phyloP scores from a whole-genome alignment of 371 early-diverging fungal species.

The Synchytrium microbalum region DNA sequence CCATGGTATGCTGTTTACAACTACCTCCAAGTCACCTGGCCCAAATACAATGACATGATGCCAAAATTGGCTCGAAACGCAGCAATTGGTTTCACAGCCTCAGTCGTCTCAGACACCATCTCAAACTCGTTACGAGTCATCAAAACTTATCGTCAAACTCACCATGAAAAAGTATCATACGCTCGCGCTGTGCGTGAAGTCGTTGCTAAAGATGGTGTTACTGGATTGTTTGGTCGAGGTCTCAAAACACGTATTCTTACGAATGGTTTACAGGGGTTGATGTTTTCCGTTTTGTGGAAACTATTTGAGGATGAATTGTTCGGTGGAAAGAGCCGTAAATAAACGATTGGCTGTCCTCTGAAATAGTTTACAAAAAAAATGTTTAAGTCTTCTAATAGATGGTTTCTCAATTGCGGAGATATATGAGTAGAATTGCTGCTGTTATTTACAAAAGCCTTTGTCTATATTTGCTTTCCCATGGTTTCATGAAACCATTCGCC shows the following conservation, averaged over 20 bases:
- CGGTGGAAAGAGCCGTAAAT: no score
- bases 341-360: no score
- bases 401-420: no score
- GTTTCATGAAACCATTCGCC: no score
- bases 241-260: constrained; percentile 29
- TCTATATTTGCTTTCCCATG: no score
- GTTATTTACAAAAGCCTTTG: no score
- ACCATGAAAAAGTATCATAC: constrained; percentile 21
- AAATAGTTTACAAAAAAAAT: no score
- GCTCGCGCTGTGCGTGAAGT: constrained; percentile 23
- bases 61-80: constrained; percentile 27
- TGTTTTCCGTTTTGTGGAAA: constrained; percentile 23
- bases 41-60: not conserved
- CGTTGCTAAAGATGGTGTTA: constrained; percentile 30
- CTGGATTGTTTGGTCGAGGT: constrained; percentile 32
- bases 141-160: constrained; percentile 33
- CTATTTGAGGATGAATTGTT: not conserved
- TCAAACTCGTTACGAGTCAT: constrained; percentile 33
- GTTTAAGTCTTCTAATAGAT: no score
- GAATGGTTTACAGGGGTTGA: constrained; percentile 32
- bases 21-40: constrained; percentile 17
- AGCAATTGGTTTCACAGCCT: constrained; percentile 29
- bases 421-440: no score
- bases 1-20: constrained; percentile 30
- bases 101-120: constrained; percentile 26